Evolutionary conservation across 441 rosid species (phyloP).

Genomic region (Macaranga tanarius): DNA sequence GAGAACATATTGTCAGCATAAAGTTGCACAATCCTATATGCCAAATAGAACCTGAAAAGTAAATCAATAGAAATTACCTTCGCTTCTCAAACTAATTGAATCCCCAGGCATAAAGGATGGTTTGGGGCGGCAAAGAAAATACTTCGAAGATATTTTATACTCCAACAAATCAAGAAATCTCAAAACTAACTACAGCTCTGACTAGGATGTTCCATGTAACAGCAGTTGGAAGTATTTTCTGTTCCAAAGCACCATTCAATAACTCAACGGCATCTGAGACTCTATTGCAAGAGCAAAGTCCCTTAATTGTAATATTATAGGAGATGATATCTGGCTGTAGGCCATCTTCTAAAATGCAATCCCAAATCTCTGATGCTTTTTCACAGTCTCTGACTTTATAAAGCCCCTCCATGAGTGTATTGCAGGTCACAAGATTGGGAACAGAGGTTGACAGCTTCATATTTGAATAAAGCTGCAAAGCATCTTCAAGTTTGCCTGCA

Average conservation of each 20-base stretch:
- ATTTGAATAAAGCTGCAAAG: constrained; percentile 49
- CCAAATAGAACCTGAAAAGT: background rate
- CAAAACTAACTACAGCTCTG: constrained; percentile 51
- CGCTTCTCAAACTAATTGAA: constrained; percentile 8
- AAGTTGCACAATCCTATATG: background rate
- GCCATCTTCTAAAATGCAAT: constrained; percentile 48
- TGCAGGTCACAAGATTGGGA: constrained; percentile 82
- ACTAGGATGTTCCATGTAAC: constrained; percentile 85
- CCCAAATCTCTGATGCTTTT: constrained; percentile 67
- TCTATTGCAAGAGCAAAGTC: constrained; percentile 68
- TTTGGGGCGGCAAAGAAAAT: constrained; percentile 2
- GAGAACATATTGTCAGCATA: background rate
- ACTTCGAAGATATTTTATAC: constrained; percentile 16
- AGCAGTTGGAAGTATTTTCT: constrained; percentile 55
- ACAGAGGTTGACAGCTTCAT: constrained; percentile 51
- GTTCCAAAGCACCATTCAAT: constrained; percentile 62
- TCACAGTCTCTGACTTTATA: constrained; percentile 54
- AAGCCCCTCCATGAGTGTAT: constrained; percentile 85
- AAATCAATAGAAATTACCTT: constrained; percentile 2
- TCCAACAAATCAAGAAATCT: constrained; percentile 11
- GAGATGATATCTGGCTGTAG: constrained; percentile 75
- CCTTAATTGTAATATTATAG: constrained; percentile 68
- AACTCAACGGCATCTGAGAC: constrained; percentile 52
- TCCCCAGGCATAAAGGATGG: background rate
- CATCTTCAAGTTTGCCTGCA: constrained; percentile 62